Base-by-base conservation (phyloP, 2,329 filamentous ascomycete species). In the Chrysosporium keratinophilum region DNA sequence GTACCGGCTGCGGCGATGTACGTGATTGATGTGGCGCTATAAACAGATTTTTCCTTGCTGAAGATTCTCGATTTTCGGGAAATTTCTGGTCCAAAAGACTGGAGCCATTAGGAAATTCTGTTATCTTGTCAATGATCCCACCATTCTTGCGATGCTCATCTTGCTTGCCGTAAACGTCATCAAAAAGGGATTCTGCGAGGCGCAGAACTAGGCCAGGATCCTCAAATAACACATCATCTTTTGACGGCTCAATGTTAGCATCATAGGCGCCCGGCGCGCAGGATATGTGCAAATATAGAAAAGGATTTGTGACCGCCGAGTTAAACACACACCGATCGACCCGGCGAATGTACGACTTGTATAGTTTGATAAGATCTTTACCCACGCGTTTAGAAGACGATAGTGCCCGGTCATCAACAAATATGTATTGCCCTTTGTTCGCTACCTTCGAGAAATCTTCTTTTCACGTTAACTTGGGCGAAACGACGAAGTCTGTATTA, bases 181-280 rank as follows among this genome's bases (percentile, higher is more conserved):
- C 60, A 44, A 82, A 74, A 0, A 82, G 61, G 31, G 65, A 64
- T 17, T 74, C 68, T 1, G 75, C 66, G 4, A 72, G 59, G 3
- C 62, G 62, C 4, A 81, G 35, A 2, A 84, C 61, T 0, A 62
- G 17, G 3, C 64, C 61, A 1, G 68, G 63, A 44, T 82, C 69
- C 33, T 76, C 74, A 59, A 84, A 82, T 2, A 83, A 60, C 1
- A 83, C 72, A 63, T 83, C 78, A 61, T 83, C 79, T 61, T 84
- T 84, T 1, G 76, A 74, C 3, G 81, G 80, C 60, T 84, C 81
- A 35, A 84, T 68, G 56, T 83, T 84, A 3, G 75, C 71, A 65
- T 84, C 81, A 61, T 84, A 84, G 42, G 70, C 76, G 5, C 72
- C 75, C 9, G 62, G 60, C 1, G 76, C 75, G 62, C 80, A 84